phyloP scores from a whole-genome alignment of 768 basidiomycete genomes.

The Tylopilus cervinicoccineus region DNA sequence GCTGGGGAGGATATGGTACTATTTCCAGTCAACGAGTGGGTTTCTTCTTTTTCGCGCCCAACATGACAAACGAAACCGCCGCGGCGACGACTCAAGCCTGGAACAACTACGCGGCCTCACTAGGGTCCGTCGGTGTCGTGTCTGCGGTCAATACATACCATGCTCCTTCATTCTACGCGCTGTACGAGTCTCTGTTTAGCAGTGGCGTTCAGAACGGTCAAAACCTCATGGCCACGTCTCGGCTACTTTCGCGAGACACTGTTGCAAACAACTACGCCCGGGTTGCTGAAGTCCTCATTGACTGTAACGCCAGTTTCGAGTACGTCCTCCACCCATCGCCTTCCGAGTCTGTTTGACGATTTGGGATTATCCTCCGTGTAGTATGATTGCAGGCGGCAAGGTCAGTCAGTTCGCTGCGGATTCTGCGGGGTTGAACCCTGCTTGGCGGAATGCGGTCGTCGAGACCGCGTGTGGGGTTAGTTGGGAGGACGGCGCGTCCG shows the following conservation, averaged over 20 bases:
- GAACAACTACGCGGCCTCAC: constrained; percentile 19
- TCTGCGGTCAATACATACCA: background rate
- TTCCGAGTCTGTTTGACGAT: background rate
- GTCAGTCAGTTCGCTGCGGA: constrained; percentile 34
- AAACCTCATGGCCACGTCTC: constrained; percentile 15
- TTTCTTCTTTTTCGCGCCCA: constrained; percentile 31
- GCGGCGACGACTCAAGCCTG: constrained; percentile 35
- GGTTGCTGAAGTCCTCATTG: constrained; percentile 21
- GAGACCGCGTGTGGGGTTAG: background rate
- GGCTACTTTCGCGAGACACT: constrained; percentile 32
- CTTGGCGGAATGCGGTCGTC: constrained; percentile 41
- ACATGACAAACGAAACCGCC: constrained; percentile 33
- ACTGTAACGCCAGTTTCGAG: background rate
- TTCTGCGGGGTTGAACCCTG: constrained; percentile 43
- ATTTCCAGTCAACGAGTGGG: constrained; percentile 1
- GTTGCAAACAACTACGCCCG: constrained; percentile 19
- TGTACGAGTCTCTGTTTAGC: constrained; percentile 9
- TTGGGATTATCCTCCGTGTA: constrained; percentile 12
- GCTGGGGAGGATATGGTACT: constrained; percentile 40
- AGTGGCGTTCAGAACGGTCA: constrained; percentile 17
- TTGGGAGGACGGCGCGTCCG: constrained; percentile 20
- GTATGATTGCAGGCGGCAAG: constrained; percentile 43
- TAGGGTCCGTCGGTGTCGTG: constrained; percentile 7
- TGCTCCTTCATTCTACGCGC: too few relatives aligned
- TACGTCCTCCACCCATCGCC: constrained; percentile 3